Base-by-base conservation (phyloP, 129 eudicot species). In the Lonicera japonica region DNA sequence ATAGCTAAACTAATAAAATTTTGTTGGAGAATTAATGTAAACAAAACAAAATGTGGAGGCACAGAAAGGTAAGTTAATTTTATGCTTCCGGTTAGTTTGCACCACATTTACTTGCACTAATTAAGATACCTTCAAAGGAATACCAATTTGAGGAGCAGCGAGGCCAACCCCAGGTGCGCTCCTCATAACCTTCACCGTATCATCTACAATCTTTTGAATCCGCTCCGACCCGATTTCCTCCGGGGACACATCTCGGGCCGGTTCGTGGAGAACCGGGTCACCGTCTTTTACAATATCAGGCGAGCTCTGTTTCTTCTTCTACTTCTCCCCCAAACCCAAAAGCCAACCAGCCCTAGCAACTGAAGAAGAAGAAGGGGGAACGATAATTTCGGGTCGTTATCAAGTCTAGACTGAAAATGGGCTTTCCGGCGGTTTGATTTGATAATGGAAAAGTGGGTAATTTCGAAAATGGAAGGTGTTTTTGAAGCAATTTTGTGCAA, bases 131-230 rank as follows among this genome's bases (percentile, higher is more conserved):
- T 82, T 85, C 66, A 92, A 74, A 2, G 98, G 91, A 54, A 92
- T 64, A 43, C 98, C 98, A 72, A 92, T 87, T 57, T 92, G 98
- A 47, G 98, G 98, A 54, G 98, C 98, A 64, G 98, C 98, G 73
- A 92, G 91, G 64, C 98, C 98, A 73, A 87, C 98, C 40, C 96
- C 98, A 66, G 98, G 98, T 53, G 96, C 96, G 63, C 25, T 61
- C 70, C 96, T 82, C 98, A 91, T 87, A 13, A 71, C 88, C 68
- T 73, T 73, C 59, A 87, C 83, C 97, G 87, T 91, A 23, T 87
- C 95, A 78, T 87, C 88, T 21, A 87, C 75, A 13, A 87, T 74
- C 78, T 82, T 84, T 75, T 87, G 96, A 68, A 91, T 67, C 69
- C 77, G 74, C 8, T 80, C 90, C 74, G 97, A 91, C 90, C 85